These are phyloP conservation scores for Plenodomus biglobosus DNA, from an alignment of 2,329 filamentous ascomycete genomes.

Conservation along the genomic window DNA sequence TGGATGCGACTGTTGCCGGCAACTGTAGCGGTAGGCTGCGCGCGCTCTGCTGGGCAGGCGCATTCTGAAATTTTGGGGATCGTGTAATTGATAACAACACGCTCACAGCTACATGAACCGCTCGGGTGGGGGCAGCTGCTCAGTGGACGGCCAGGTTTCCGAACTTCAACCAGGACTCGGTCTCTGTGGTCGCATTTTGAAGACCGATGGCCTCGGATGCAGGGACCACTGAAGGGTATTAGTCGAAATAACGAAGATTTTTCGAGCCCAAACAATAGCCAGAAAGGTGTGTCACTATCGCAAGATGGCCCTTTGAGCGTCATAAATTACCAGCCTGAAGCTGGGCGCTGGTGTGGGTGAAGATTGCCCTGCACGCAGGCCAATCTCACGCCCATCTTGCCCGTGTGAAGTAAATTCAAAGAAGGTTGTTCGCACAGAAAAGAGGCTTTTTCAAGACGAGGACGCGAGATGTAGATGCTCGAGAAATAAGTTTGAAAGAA, in stretches of 20 bases:
- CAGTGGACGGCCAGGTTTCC: conserved; percentile 70
- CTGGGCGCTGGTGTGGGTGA: no score
- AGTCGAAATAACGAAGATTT: conserved; percentile 5
- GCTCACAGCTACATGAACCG: conserved; percentile 63
- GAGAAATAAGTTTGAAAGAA: not conserved
- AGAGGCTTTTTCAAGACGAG: no score
- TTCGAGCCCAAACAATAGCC: not conserved
- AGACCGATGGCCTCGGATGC: conserved; percentile 74
- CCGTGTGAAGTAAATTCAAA: no score
- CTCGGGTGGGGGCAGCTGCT: conserved; percentile 69
- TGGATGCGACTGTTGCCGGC: conserved; percentile 35
- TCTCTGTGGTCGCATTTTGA: conserved; percentile 73
- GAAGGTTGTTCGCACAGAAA: no score
- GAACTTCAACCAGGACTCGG: conserved; percentile 68
- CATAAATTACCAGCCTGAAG: not conserved
- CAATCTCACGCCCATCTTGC: no score
- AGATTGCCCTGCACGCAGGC: no score
- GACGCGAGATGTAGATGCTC: not conserved
- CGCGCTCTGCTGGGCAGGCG: conserved; percentile 39
- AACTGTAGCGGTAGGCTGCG: conserved; percentile 24
- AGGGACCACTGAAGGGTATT: conserved; percentile 61
- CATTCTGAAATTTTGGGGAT: conserved; percentile 47
- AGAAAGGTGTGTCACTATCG: not conserved
- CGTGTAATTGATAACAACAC: conserved; percentile 57
- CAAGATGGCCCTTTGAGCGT: not conserved